phyloP scores from a whole-genome alignment of 495 filamentous ascomycete species.

The Sabuloglossum arenarium region DNA sequence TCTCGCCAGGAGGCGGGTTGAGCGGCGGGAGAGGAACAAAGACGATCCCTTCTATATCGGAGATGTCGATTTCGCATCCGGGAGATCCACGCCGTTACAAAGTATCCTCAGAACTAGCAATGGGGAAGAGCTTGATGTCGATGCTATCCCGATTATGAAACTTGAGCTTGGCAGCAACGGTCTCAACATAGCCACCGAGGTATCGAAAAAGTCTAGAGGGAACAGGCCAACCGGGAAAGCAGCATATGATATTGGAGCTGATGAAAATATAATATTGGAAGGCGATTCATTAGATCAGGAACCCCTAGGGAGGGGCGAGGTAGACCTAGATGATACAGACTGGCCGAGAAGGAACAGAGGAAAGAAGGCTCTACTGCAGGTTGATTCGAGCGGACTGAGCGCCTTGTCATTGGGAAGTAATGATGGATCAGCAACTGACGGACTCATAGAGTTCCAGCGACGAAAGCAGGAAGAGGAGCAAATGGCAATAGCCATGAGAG shows the following conservation, averaged over 20 bases:
- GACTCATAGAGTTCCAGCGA: constrained; percentile 10
- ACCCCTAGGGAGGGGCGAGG: background rate
- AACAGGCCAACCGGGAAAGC: background rate
- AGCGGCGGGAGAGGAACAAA: constrained; percentile 55
- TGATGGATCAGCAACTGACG: constrained; percentile 15
- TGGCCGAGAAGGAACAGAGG: constrained; percentile 18
- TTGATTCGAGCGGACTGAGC: constrained; percentile 65
- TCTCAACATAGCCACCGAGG: background rate
- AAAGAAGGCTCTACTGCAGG: constrained; percentile 44
- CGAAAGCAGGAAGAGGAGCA: constrained; percentile 51
- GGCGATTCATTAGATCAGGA: constrained; percentile 8
- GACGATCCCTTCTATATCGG: constrained; percentile 94
- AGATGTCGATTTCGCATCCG: constrained; percentile 24
- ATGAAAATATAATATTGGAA: constrained; percentile 10
- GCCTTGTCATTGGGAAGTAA: constrained; percentile 37
- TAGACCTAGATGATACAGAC: background rate
- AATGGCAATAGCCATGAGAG: constrained; percentile 63
- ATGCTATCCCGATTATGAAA: constrained; percentile 87
- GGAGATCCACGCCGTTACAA: constrained; percentile 46
- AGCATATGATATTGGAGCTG: constrained; percentile 5
- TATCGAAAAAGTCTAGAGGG: background rate
- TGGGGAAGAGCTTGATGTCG: constrained; percentile 62
- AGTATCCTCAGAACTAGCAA: constrained; percentile 46
- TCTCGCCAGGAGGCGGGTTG: constrained; percentile 37
- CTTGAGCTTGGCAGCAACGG: constrained; percentile 34